Evolutionary conservation across 192 early-diverging fungal genomes (phyloP), one percentile per base, ranked within the genome.

Genomic region (Spizellomyces sp.): DNA sequence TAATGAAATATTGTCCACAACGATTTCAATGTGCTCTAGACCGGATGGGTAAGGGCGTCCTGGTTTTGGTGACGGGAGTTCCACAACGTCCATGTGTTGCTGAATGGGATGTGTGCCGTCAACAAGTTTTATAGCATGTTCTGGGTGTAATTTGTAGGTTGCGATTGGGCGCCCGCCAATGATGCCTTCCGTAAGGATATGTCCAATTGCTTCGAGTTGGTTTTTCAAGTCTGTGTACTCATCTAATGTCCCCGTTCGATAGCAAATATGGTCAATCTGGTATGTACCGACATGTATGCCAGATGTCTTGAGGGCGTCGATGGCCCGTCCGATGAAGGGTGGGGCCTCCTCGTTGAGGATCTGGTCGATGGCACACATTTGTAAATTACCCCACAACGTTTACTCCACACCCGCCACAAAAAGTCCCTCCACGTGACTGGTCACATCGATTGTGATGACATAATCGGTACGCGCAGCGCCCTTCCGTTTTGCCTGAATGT

Each of bases 41-140:
- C 77, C 77, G 14, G 67, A 43, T 14, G 67, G 61, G 61, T 75
- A 67, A 12, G 58, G 42, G 9, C 57, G 46, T 19, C 73, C 69
- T 19, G 45, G 41, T 67, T 79, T 79, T n/a, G 77, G 77, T 21
- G 65, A 42, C 21, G 77, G 73, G 4, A 79, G 54, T 56, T 79
- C 77, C 21, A 79, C 56, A 10, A 79, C 64, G 41, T 79, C 67
- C 15, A 79, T 22, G 21, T 41, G 45, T 22, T 64, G 6, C 5
- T 61, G 14, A 36, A 15, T 9, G 3, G 14, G 14, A 61, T 5
- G 14, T 15, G 15, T 41, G 17, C 17, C 21, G 15, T 42, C 57
- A 19, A 36, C 22, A 1, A 62, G 43, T 19, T 19, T n/a, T 50
- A 79, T n/a, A 5, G 77, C 71, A 45, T 70, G 17, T 14, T 63